Base-by-base conservation (phyloP, 495 filamentous ascomycete species). In the Tuber magnatum region DNA sequence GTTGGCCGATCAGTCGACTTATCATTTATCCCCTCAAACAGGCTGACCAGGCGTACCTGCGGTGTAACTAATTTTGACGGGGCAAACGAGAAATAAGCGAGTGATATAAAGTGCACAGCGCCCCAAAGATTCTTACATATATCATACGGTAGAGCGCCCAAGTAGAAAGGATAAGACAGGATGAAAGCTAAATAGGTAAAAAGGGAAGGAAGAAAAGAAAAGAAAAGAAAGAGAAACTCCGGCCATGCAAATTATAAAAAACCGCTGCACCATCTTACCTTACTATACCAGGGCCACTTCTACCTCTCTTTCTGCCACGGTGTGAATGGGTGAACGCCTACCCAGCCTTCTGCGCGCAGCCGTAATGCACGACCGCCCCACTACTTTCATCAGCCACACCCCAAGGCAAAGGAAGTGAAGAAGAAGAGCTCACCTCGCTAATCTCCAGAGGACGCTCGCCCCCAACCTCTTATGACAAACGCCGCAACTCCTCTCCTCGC, bases 401-500 rank as follows among this genome's bases (percentile, higher is more conserved):
- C 41, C 61, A 3, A 22, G 61, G 68, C 10, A 0, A 12, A 6
- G 38, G n/a, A 81, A 84, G 39, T 74, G 82, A 75, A 82, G 81
- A 81, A 82, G 82, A 75, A 83, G 82, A 80, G 88, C 85, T 82
- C 86, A 88, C 89, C 90, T 88, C 68, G 91, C 89, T 81, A 89
- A 88, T 73, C 92, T 90, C 82, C 90, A 88, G 72, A 98, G 91
- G 32, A 96, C 95, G 83, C 91, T 95, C 22, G 92, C 90, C 10
- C 96, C 95, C 77, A 99, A 87, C 74, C 95, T 85, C 85, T 97
- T 97, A 83, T 97, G 91, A 82, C 95, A 99, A 51, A 95, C 91
- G 18, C 91, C 90, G 83, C 95, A 99, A 38, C 95, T 91, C 75
- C 92, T 87, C 78, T 97, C 94, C 80, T 99, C 94, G 2, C 86